phyloP scores from a whole-genome alignment of 2,329 filamentous ascomycete genomes.

The Endothia cerciana region DNA sequence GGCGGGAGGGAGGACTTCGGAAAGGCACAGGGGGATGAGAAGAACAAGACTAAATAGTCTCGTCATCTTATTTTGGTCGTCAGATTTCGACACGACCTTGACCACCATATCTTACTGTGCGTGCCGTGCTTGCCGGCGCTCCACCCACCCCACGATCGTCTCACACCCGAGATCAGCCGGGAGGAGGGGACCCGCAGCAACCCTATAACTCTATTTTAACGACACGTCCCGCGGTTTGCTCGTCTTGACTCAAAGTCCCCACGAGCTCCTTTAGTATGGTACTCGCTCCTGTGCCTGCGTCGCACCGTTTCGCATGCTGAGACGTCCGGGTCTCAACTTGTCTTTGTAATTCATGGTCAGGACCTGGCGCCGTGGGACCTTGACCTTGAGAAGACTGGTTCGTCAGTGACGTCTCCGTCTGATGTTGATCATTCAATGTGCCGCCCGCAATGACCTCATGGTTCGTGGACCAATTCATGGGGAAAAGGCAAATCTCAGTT shows the following conservation, averaged over 20 bases:
- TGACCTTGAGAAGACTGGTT: background rate
- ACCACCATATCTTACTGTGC: background rate
- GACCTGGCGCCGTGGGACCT: background rate
- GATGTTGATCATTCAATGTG: background rate
- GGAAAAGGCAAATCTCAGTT: background rate
- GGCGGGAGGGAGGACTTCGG: too few relatives aligned
- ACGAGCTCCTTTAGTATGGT: background rate
- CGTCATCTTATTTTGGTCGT: background rate
- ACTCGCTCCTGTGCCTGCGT: background rate
- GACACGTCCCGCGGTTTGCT: background rate
- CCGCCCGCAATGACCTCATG: background rate
- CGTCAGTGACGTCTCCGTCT: background rate
- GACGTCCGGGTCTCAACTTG: too few relatives aligned
- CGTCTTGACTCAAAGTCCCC: background rate
- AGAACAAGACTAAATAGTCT: background rate
- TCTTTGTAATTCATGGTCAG: too few relatives aligned
- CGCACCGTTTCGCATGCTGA: background rate
- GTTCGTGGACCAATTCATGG: too few relatives aligned
- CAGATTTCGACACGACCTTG: too few relatives aligned
- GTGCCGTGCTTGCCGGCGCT: background rate
- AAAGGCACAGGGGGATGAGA: too few relatives aligned
- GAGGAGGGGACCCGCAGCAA: background rate
- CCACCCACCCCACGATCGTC: background rate
- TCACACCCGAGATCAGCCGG: background rate
- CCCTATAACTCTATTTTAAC: background rate